Evolutionary conservation across 495 filamentous ascomycete genomes (phyloP).

Genomic region (Cenococcum geophilum): DNA sequence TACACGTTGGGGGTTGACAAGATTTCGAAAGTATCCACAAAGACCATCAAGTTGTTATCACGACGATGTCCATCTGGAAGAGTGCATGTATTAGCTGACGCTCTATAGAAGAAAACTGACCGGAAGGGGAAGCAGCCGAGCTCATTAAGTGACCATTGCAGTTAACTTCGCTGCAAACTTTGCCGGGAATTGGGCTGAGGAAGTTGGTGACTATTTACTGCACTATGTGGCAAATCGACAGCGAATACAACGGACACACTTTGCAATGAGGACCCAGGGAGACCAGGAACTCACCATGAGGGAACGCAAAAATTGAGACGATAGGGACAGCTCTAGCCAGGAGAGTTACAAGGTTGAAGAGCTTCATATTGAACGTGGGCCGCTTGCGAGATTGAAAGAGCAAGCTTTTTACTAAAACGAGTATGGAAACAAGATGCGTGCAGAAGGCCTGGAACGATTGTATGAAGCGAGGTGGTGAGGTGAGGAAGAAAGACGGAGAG

Average conservation of each 20-base stretch:
- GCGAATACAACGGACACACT: too few species aligned
- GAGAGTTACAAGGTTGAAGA: constrained; percentile 9
- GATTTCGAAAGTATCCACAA: not conserved
- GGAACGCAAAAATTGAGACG: constrained; percentile 8
- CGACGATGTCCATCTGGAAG: not conserved
- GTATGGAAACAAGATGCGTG: not conserved
- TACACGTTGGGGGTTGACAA: constrained; percentile 21
- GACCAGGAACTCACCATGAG: constrained; percentile 1
- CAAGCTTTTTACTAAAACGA: constrained; percentile 1
- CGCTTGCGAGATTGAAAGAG: not conserved
- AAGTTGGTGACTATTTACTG: not conserved
- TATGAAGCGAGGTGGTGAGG: constrained; percentile 10
- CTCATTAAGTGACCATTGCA: not conserved
- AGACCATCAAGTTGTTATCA: not conserved
- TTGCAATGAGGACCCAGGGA: too few species aligned
- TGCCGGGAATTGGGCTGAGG: not conserved
- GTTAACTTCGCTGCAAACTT: not conserved
- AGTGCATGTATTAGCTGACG: not conserved
- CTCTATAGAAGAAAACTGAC: not conserved
- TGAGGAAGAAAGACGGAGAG: not conserved
- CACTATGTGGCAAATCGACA: too few species aligned
- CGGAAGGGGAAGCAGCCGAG: not conserved
- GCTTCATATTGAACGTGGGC: constrained; percentile 14
- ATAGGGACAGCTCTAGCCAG: constrained; percentile 8
- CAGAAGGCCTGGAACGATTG: constrained; percentile 10